Conservation (phyloP, 768 basidiomycete species). For the Pisolithus marmoratus region DNA sequence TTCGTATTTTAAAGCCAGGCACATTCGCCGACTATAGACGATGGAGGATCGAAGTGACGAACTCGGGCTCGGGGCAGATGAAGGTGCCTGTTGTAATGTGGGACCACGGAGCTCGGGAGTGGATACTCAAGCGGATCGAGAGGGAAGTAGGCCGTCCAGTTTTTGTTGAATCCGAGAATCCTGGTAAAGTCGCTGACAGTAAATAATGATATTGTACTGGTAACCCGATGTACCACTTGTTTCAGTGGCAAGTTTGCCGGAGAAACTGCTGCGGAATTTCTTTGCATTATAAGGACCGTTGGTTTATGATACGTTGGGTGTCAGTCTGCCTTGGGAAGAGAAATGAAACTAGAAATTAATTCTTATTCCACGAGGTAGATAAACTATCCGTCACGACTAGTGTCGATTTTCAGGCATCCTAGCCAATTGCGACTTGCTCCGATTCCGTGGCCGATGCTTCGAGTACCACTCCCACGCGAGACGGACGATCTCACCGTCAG, state of each 20-base stretch:
- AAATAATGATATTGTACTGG: not conserved
- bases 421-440: constrained; percentile 57
- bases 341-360: not conserved
- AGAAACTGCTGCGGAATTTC: no score
- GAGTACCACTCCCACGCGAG: constrained; percentile 97
- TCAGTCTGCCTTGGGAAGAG: not conserved
- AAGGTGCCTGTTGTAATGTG: constrained; percentile 16
- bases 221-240: no score
- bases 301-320: no score
- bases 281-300: no score
- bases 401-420: constrained; percentile 62
- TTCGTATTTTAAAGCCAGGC: constrained; percentile 11
- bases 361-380: not conserved
- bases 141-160: not conserved
- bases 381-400: not conserved
- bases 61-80: constrained; percentile 11
- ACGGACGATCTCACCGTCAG: constrained; percentile 88
- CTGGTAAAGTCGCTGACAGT: not conserved
- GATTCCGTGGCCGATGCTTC: constrained; percentile 58
- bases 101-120: constrained; percentile 8
- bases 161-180: not conserved
- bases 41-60: constrained; percentile 3
- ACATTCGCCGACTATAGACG: constrained; percentile 15
- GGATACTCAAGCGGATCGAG: constrained; percentile 11
- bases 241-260: no score